Evolutionary conservation across 345 rosid species (phyloP).

Genomic region (Nephelium lappaceum): DNA sequence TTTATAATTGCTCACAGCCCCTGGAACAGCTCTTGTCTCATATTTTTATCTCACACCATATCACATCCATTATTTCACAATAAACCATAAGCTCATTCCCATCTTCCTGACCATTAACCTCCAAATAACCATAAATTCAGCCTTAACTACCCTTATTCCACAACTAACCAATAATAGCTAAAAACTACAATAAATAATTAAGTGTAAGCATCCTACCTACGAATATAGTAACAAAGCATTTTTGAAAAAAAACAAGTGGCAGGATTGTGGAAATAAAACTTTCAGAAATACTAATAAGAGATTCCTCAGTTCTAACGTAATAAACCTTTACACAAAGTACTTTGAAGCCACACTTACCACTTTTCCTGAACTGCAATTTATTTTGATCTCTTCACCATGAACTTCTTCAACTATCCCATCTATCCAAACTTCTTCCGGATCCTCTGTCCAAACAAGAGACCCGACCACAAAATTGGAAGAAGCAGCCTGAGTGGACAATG

Average conservation of each 20-base stretch:
- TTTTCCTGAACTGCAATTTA: slow-evolving; percentile 64
- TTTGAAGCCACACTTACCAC: slow-evolving; percentile 47
- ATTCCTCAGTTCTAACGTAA: neutral
- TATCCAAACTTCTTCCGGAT: slow-evolving; percentile 79
- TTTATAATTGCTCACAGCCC: no score
- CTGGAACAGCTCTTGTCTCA: no score
- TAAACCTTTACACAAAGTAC: neutral
- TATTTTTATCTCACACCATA: no score
- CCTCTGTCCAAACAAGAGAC: slow-evolving; percentile 88
- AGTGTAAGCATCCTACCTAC: neutral
- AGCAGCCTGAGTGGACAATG: slow-evolving; percentile 51
- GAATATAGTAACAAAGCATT: neutral
- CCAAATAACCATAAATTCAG: neutral
- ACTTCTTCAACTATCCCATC: slow-evolving; percentile 82
- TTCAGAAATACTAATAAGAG: neutral
- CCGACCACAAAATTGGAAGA: slow-evolving; percentile 57
- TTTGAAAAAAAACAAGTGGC: neutral
- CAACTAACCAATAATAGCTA: neutral
- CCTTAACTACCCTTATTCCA: neutral
- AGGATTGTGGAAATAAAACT: neutral
- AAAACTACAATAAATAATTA: neutral
- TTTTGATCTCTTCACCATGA: slow-evolving; percentile 55
- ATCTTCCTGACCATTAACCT: neutral
- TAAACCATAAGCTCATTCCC: no score
- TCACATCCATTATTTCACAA: no score